phyloP scores from a whole-genome alignment of 192 early-diverging fungal genomes.

The Coemansia sp. region DNA sequence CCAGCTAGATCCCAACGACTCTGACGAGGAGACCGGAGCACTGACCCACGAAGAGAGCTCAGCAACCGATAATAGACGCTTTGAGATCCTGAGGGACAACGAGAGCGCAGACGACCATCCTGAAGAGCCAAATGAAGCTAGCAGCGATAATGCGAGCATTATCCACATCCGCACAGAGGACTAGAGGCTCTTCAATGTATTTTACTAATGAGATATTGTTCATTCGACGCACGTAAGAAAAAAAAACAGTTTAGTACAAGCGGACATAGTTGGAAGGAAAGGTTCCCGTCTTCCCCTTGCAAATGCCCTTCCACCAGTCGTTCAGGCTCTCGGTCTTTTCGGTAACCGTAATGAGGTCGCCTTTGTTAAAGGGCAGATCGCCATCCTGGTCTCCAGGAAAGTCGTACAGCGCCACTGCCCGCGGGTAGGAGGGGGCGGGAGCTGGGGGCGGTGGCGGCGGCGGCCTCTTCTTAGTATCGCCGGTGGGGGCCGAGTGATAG shows the following conservation, averaged over 20 bases:
- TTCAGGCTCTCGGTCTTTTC: constrained; percentile 67
- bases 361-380: constrained; percentile 82
- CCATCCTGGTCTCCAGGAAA: constrained; percentile 75
- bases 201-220: background rate
- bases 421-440: constrained; percentile 33
- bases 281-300: constrained; percentile 61
- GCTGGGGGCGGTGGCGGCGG: constrained; percentile 54
- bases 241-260: constrained; percentile 14
- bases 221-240: background rate
- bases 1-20: constrained; percentile 16
- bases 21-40: constrained; percentile 10
- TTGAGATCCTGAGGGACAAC: constrained; percentile 24
- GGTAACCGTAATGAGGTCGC: constrained; percentile 78
- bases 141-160: constrained; percentile 2
- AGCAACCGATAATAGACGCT: background rate
- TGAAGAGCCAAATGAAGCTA: constrained; percentile 6
- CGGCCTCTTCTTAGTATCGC: constrained; percentile 22
- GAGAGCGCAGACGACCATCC: background rate
- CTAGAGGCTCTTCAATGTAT: background rate
- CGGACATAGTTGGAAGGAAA: constrained; percentile 83
- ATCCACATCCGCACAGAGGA: constrained; percentile 6
- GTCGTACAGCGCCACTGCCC: constrained; percentile 80
- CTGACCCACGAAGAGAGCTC: background rate
- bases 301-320: constrained; percentile 90
- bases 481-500: constrained; percentile 17